These are phyloP conservation scores for Neophaeococcomyces aloes DNA, from an alignment of 2,329 filamentous ascomycete species.

Conservation along the genomic window DNA sequence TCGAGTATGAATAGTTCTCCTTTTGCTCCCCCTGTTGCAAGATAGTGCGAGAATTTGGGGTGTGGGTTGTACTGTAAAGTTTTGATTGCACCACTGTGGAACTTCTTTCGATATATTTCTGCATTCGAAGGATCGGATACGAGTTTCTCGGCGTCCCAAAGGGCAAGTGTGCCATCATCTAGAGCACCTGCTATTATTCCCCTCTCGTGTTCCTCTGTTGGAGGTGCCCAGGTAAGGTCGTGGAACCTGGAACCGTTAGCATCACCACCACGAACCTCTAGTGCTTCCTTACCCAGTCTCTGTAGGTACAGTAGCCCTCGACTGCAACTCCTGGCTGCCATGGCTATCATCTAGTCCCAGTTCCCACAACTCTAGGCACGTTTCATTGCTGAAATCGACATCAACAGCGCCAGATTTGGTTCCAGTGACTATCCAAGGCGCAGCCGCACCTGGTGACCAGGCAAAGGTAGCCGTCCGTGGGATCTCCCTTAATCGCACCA, in stretches of 20 bases:
- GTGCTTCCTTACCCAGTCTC: slow-evolving; percentile 66
- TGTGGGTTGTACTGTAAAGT: slow-evolving; percentile 77
- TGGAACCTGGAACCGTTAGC: slow-evolving; percentile 59
- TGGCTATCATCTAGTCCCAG: slow-evolving; percentile 67
- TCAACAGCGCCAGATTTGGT: slow-evolving; percentile 92
- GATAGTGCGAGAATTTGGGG: slow-evolving; percentile 74
- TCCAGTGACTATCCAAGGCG: slow-evolving; percentile 80
- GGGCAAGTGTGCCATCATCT: slow-evolving; percentile 83
- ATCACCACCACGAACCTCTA: background rate
- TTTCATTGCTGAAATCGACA: slow-evolving; percentile 95
- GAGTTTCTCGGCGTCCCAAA: slow-evolving; percentile 79
- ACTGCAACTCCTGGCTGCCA: slow-evolving; percentile 72
- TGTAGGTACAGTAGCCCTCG: slow-evolving; percentile 69
- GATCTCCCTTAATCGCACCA: slow-evolving; percentile 96
- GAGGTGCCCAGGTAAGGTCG: slow-evolving; percentile 87
- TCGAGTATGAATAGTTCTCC: slow-evolving; percentile 96
- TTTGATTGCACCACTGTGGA: slow-evolving; percentile 88
- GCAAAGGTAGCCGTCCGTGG: slow-evolving; percentile 93
- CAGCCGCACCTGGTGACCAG: slow-evolving; percentile 74
- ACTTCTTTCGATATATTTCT: slow-evolving; percentile 74
- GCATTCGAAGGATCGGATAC: slow-evolving; percentile 52
- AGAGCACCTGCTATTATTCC: slow-evolving; percentile 92
- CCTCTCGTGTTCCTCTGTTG: slow-evolving; percentile 63
- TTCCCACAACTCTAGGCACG: slow-evolving; percentile 93
- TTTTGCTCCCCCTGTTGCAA: slow-evolving; percentile 86